A percentile compares a stretch with the other conserved stretches of the same genome.
Conservation (phyloP, 306 rosid genomes). For the Inga oerstediana region DNA sequence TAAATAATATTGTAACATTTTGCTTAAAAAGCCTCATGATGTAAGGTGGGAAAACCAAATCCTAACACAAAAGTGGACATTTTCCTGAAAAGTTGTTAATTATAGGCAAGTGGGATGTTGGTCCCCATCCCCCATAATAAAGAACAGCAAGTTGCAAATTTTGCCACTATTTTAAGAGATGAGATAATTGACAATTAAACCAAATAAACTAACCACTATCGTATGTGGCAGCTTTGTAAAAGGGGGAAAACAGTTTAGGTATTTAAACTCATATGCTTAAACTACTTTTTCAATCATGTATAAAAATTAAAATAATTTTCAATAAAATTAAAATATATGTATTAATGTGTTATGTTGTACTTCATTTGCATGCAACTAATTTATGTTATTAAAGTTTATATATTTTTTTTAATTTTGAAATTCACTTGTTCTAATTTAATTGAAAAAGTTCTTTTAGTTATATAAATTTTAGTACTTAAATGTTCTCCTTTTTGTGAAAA, state of each 20-base stretch:
- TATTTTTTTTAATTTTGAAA: neutral
- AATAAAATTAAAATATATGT: neutral
- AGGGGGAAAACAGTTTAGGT: neutral
- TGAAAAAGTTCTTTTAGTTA: neutral
- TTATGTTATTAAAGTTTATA: neutral
- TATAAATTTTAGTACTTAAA: neutral
- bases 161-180: neutral
- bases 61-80: neutral
- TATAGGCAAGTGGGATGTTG: neutral
- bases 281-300: neutral
- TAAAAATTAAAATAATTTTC: neutral
- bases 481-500: neutral
- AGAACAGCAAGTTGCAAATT: constrained; percentile 1
- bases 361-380: neutral
- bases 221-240: neutral
- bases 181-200: neutral
- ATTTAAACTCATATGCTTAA: neutral
- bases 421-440: neutral
- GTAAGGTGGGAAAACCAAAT: neutral
- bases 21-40: neutral
- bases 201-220: neutral
- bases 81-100: neutral
- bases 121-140: neutral
- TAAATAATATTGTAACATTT: neutral
- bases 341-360: neutral